Base-by-base conservation (phyloP, 306 rosid genomes). In the Malus fusca region DNA sequence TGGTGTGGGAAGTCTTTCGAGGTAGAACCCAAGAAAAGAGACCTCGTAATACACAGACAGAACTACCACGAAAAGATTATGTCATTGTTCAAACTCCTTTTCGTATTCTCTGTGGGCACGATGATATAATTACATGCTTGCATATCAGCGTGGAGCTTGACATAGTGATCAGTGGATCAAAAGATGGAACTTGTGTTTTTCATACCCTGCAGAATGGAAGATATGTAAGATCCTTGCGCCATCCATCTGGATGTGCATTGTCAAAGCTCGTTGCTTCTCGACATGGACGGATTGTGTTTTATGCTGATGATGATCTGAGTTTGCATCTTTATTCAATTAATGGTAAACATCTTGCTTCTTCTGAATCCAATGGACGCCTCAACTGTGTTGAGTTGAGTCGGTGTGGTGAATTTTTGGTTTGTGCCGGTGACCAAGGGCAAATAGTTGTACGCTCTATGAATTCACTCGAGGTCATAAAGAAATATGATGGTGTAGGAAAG, bases 401-500 rank as follows among this genome's bases (percentile, higher is more conserved):
- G 66, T 95, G 98, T 68, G 97, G 96, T 71, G 97, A 88, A 84
- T 95, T 92, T 86, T 78, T 95, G 85, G 97, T 92, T 60, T 84
- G 92, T 84, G 96, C 97, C 14, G 96, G 97, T 82, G 98, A 94
- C 82, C 98, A 94, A 69, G 97, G 98, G 84, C 98, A 92, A 86
- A 95, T 95, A 68, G 86, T 90, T 69, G 95, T 95, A 69, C 91
- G 92, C 79, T 95, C 96, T 44, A 95, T 95, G 96, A 84, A 80
- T 88, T 87, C 96, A n/a, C 93, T 95, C 18, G 93, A 95, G 85
- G 85, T 95, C 79, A 82, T 92, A 64, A 89, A 87, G 78, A 90
- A 85, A 74, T 95, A 88, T 77, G 82, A 86, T 21, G 98, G 96
- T 63, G 85, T 88, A 75, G 98, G 97, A 83, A 95, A 89, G 85